These are phyloP conservation scores for Atkinsonella hypoxylon DNA, from an alignment of 2,329 filamentous ascomycete genomes.

Conservation along the genomic window DNA sequence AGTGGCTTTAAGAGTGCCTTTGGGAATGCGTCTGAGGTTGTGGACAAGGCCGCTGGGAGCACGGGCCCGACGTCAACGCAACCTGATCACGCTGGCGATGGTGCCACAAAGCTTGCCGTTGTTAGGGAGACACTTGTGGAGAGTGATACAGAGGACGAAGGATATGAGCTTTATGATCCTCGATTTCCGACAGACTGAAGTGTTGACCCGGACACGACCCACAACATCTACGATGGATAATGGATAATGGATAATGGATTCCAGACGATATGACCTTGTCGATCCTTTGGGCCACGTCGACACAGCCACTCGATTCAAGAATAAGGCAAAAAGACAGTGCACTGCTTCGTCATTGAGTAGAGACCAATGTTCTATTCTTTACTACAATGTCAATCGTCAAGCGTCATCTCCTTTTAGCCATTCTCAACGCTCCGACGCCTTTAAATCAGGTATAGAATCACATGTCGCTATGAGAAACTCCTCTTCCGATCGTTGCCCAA, in stretches of 20 bases:
- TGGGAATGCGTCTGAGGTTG: conserved; percentile 34
- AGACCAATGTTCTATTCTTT: not conserved
- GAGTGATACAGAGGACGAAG: conserved; percentile 58
- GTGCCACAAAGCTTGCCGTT: conserved; percentile 15
- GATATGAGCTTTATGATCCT: conserved; percentile 57
- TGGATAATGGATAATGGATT: not conserved
- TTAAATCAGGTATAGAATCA: not conserved
- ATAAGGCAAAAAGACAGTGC: not conserved
- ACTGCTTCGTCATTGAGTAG: not conserved
- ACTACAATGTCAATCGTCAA: not conserved
- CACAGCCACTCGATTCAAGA: too few species aligned
- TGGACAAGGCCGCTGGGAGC: not conserved
- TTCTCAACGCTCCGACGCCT: not conserved
- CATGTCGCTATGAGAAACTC: not conserved
- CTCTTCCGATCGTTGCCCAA: not conserved
- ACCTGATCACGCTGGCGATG: conserved; percentile 4
- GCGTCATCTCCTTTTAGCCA: not conserved
- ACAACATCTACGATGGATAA: not conserved
- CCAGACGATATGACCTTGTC: not conserved
- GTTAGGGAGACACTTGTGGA: conserved; percentile 25
- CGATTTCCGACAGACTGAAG: conserved; percentile 46
- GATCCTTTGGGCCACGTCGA: too few species aligned
- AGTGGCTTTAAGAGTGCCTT: conserved; percentile 73
- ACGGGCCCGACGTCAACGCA: not conserved
- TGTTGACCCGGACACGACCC: not conserved